phyloP scores from a whole-genome alignment of 805 yeast genomes.

The Starmerella khaoyaiensis region DNA sequence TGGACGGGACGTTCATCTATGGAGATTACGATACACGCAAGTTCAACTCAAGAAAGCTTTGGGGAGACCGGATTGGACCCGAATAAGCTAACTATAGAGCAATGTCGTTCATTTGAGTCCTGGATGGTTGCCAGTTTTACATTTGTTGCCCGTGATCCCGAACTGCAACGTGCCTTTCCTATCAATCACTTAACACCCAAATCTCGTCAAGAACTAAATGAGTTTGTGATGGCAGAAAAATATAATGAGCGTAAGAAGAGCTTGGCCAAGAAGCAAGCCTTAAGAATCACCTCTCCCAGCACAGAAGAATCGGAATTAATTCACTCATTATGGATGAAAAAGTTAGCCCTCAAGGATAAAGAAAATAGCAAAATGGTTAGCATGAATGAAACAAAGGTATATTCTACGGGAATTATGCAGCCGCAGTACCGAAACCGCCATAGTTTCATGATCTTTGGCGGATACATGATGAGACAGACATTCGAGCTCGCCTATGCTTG shows the following conservation, averaged over 20 bases:
- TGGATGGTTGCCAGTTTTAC: slow-evolving; percentile 86
- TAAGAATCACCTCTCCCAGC: slow-evolving; percentile 59
- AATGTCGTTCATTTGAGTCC: slow-evolving; percentile 52
- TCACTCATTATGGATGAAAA: slow-evolving; percentile 52
- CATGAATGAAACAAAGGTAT: slow-evolving; percentile 59
- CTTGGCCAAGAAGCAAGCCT: slow-evolving; percentile 50
- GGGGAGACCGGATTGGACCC: slow-evolving; percentile 20
- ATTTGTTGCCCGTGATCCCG: slow-evolving; percentile 89
- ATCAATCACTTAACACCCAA: slow-evolving; percentile 70
- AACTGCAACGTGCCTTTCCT: slow-evolving; percentile 79
- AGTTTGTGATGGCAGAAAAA: slow-evolving; percentile 77
- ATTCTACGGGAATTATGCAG: slow-evolving; percentile 81
- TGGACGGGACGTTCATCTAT: slow-evolving; percentile 93
- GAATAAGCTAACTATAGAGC: slow-evolving; percentile 36
- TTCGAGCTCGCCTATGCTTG: slow-evolving; percentile 90
- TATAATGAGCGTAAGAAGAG: slow-evolving; percentile 77
- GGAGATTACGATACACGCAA: slow-evolving; percentile 88
- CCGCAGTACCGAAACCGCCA: slow-evolving; percentile 94
- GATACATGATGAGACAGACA: slow-evolving; percentile 80
- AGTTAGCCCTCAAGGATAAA: background rate
- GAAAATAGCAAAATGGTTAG: slow-evolving; percentile 33
- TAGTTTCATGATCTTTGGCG: slow-evolving; percentile 90
- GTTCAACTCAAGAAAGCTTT: slow-evolving; percentile 37
- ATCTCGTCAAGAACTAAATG: slow-evolving; percentile 64
- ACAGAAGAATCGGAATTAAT: slow-evolving; percentile 59